Conservation (phyloP, 2,329 filamentous ascomycete genomes). For the Cercospora zeina region DNA sequence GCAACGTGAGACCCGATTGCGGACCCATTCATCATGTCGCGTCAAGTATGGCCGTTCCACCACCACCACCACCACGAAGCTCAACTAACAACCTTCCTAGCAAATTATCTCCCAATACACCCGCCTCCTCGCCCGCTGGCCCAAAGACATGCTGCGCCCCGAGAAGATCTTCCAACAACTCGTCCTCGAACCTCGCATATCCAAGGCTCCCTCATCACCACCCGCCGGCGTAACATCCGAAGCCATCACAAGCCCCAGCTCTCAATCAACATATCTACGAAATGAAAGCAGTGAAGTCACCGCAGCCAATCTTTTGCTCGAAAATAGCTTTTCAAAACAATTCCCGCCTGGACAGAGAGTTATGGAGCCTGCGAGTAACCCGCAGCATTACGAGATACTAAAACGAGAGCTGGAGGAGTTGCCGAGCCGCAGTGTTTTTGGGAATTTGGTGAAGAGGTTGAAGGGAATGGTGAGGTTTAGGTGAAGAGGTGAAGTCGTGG, state of each 20-base stretch:
- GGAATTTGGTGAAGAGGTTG: conserved; percentile 49
- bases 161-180: conserved; percentile 49
- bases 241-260: background rate
- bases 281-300: conserved; percentile 54
- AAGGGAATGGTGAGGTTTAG: conserved; percentile 51
- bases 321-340: conserved; percentile 57
- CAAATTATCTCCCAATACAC: conserved; percentile 51
- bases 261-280: conserved; percentile 8
- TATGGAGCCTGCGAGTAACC: conserved; percentile 53
- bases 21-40: background rate
- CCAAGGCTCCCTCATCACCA: conserved; percentile 31
- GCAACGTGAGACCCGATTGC: background rate
- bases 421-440: conserved; percentile 51
- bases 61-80: background rate
- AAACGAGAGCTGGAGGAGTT: conserved; percentile 56
- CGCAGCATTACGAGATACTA: conserved; percentile 56
- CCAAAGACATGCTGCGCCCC: conserved; percentile 53
- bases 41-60: conserved; percentile 6
- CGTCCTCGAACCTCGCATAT: conserved; percentile 47
- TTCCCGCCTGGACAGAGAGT: conserved; percentile 52
- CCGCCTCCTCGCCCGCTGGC: conserved; percentile 53
- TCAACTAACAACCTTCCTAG: conserved; percentile 12
- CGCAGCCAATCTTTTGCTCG: conserved; percentile 61
- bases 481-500: conserved; percentile 30
- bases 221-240: conserved; percentile 20